phyloP scores from a whole-genome alignment of 495 filamentous ascomycete species.

The Neurospora sp. region DNA sequence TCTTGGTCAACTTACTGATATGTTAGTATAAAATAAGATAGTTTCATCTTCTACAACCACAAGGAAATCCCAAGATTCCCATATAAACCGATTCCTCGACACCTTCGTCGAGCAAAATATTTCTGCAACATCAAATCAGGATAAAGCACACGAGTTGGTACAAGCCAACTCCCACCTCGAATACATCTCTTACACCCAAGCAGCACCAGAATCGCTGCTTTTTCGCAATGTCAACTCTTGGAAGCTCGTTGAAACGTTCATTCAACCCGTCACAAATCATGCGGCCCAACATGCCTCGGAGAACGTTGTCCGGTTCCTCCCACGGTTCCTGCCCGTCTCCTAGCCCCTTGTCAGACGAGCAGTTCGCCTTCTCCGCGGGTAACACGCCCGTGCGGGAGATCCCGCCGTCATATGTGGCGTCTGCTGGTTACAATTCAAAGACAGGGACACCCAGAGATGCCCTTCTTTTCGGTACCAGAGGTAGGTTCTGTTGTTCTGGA shows the following conservation, averaged over 20 bases:
- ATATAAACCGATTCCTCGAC: neutral
- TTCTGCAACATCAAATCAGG: neutral
- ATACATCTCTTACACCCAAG: neutral
- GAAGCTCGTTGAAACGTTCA: neutral
- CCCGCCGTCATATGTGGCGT: conserved; percentile 2
- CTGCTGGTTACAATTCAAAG: neutral
- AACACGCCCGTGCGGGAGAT: conserved; percentile 12
- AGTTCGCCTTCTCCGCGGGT: conserved; percentile 14
- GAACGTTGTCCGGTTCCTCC: conserved; percentile 26
- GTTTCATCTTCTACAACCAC: neutral
- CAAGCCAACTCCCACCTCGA: neutral
- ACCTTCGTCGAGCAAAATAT: neutral
- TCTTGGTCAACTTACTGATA: neutral
- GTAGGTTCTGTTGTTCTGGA: conserved; percentile 4
- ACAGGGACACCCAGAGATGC: conserved; percentile 1
- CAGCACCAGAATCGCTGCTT: neutral
- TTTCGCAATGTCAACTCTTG: neutral
- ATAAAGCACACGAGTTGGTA: neutral
- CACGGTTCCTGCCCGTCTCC: conserved; percentile 6
- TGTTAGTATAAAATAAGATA: neutral
- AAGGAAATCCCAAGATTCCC: neutral
- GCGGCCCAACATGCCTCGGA: conserved; percentile 19
- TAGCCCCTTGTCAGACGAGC: conserved; percentile 9
- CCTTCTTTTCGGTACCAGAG: conserved; percentile 7
- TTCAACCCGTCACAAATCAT: neutral